Percentiles rank a stretch among this genome's conserved stretches.
phyloP scores from a whole-genome alignment of 257 asterid genomes.

The Orobanche coerulescens region DNA sequence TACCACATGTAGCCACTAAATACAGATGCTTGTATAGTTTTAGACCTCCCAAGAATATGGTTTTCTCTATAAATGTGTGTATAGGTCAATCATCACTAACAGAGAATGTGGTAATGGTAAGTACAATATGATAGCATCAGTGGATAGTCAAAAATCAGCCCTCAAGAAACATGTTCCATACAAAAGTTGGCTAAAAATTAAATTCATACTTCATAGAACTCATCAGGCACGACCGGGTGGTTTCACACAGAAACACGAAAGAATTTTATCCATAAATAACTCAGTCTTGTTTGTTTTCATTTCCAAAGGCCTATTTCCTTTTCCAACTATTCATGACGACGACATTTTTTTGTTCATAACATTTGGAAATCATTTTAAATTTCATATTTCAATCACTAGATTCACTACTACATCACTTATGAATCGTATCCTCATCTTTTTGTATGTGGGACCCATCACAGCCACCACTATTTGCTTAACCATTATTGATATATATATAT shows the following conservation, averaged over 20 bases:
- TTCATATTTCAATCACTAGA: too few species aligned
- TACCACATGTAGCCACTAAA: neutral
- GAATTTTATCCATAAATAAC: slow-evolving; percentile 1
- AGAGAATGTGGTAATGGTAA: neutral
- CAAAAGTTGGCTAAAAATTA: neutral
- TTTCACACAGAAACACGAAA: neutral
- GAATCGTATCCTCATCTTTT: too few species aligned
- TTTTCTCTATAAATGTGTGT: neutral
- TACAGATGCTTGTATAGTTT: neutral
- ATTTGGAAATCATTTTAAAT: too few species aligned
- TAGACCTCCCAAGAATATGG: slow-evolving; percentile 1
- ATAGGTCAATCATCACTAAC: neutral
- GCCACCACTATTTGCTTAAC: too few species aligned
- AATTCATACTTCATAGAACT: neutral
- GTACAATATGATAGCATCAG: neutral
- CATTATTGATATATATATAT: too few species aligned
- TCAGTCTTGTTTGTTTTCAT: too few species aligned
- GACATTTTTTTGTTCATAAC: too few species aligned
- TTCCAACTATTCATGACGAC: too few species aligned
- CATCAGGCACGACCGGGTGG: neutral
- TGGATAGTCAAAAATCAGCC: slow-evolving; percentile 13
- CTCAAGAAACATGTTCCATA: neutral
- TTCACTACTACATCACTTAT: too few species aligned
- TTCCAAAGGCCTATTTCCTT: too few species aligned
- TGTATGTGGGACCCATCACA: too few species aligned